Conservation (phyloP, 495 filamentous ascomycete genomes). For the Penicillium flavigenum region DNA sequence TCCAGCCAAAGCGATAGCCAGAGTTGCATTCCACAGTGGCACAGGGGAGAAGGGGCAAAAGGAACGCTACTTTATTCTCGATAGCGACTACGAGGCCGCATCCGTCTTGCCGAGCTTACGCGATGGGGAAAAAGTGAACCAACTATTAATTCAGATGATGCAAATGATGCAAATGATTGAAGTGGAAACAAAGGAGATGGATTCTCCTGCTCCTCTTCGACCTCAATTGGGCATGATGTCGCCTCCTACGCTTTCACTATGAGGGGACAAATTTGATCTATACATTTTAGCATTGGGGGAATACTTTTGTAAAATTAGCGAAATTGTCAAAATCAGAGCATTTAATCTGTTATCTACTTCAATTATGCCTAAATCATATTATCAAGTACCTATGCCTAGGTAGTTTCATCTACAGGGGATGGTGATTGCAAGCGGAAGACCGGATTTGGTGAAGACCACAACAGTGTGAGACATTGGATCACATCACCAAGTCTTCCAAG, state of each 20-base stretch:
- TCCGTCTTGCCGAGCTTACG: constrained; percentile 40
- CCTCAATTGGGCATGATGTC: constrained; percentile 10
- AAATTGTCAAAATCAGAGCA: constrained; percentile 1
- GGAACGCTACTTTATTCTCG: constrained; percentile 44
- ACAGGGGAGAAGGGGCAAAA: constrained; percentile 35
- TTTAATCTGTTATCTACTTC: neutral
- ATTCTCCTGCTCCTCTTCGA: constrained; percentile 26
- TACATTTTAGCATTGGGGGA: constrained; percentile 5
- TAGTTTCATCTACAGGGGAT: neutral
- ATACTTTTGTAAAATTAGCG: constrained; percentile 3
- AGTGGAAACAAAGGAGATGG: constrained; percentile 29
- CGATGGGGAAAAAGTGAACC: constrained; percentile 31
- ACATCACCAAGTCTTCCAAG: neutral
- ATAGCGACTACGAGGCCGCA: constrained; percentile 42
- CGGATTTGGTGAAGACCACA: constrained; percentile 23
- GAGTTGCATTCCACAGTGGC: constrained; percentile 41
- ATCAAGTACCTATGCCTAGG: neutral
- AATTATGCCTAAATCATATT: neutral
- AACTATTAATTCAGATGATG: constrained; percentile 37
- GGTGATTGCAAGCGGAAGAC: constrained; percentile 29
- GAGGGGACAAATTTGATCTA: neutral
- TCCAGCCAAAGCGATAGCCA: constrained; percentile 42
- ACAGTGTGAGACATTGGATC: constrained; percentile 2
- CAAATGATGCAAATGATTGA: constrained; percentile 26
- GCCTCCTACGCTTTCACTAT: constrained; percentile 7